Conservation (phyloP, 2,329 filamentous ascomycete species). For the Penicillium sp. region DNA sequence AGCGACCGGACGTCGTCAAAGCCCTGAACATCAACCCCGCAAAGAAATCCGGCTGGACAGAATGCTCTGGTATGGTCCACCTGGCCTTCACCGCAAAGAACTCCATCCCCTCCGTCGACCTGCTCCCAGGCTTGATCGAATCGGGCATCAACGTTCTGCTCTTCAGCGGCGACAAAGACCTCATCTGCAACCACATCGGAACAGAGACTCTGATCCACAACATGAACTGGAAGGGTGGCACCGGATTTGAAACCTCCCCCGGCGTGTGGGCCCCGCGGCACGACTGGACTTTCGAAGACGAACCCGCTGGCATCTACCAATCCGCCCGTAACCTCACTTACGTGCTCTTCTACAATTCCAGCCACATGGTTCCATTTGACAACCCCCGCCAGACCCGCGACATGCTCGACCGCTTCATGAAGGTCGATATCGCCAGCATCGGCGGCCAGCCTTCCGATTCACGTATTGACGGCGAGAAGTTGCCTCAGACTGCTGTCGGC, state of each 20-base stretch:
- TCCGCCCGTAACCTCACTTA: conserved; percentile 94
- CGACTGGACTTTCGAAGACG: conserved; percentile 90
- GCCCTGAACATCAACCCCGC: conserved; percentile 81
- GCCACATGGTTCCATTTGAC: conserved; percentile 98
- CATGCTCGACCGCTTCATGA: conserved; percentile 97
- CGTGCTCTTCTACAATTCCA: conserved; percentile 90
- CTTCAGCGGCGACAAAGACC: conserved; percentile 89
- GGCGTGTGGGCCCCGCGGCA: conserved; percentile 89
- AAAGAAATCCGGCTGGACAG: conserved; percentile 85
- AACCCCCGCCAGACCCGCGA: conserved; percentile 81
- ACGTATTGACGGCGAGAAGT: conserved; percentile 80
- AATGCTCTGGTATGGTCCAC: conserved; percentile 81
- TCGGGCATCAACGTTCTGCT: conserved; percentile 73
- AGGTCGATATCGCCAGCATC: conserved; percentile 85
- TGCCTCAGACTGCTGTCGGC: conserved; percentile 73
- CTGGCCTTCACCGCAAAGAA: conserved; percentile 67
- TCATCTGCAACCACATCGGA: conserved; percentile 96
- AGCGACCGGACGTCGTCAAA: conserved; percentile 70
- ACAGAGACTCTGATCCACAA: conserved; percentile 89
- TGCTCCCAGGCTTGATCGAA: conserved; percentile 76
- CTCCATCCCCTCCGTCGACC: conserved; percentile 69
- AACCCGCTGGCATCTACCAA: conserved; percentile 88
- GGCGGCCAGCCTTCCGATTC: conserved; percentile 78
- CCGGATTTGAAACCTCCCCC: conserved; percentile 82
- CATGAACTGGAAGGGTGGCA: conserved; percentile 87